phyloP scores from a whole-genome alignment of 768 basidiomycete species.

The Sistotremastrum niveocremeum region DNA sequence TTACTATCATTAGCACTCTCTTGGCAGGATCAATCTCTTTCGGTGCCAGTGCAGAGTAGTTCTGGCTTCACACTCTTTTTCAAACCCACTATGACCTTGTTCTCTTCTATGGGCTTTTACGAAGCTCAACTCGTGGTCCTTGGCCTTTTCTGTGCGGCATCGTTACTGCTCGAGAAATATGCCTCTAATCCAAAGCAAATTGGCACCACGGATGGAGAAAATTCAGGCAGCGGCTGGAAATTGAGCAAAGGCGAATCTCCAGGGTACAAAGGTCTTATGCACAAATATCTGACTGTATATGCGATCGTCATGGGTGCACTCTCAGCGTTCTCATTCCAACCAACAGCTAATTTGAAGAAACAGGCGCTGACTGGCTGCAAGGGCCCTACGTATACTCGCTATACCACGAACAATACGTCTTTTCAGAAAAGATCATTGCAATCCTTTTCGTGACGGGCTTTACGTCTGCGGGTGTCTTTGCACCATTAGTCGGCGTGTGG shows the following conservation, averaged over 20 bases:
- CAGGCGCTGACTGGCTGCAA: conserved; percentile 70
- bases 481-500: conserved; percentile 64
- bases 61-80: no score
- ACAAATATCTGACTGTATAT: conserved; percentile 53
- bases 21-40: no score
- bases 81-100: no score
- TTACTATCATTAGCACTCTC: no score
- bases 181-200: conserved; percentile 13
- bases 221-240: conserved; percentile 6
- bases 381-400: conserved; percentile 70
- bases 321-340: conserved; percentile 1
- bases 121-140: conserved; percentile 27
- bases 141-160: conserved; percentile 19
- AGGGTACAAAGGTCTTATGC: conserved; percentile 15
- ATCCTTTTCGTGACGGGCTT: conserved; percentile 70
- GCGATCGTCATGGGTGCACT: conserved; percentile 58
- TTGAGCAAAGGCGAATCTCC: neutral
- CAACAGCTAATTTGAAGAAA: neutral
- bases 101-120: conserved; percentile 17
- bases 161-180: conserved; percentile 23
- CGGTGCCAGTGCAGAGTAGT: no score
- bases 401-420: conserved; percentile 53
- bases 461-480: conserved; percentile 50
- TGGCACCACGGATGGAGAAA: conserved; percentile 1
- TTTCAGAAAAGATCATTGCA: conserved; percentile 51